phyloP scores from a whole-genome alignment of 768 basidiomycete genomes.

The Suillus placidus region DNA sequence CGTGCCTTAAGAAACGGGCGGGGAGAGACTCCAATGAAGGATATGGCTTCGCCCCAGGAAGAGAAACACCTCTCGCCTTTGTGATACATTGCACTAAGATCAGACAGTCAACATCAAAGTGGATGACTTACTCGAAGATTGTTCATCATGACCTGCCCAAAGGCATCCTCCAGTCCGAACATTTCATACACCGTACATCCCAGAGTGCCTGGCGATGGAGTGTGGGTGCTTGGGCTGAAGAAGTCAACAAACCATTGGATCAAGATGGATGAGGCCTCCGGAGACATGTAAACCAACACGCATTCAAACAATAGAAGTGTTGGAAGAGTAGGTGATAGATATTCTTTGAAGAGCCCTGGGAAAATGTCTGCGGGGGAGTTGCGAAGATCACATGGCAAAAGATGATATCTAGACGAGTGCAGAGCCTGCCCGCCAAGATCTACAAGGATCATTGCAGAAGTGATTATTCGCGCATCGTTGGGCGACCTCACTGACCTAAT shows the following conservation, averaged over 20 bases:
- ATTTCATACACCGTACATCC: conserved; percentile 87
- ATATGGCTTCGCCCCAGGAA: conserved; percentile 76
- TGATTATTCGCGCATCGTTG: conserved; percentile 18
- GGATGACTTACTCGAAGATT: conserved; percentile 69
- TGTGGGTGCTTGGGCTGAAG: conserved; percentile 32
- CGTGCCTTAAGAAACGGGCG: conserved; percentile 57
- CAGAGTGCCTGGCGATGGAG: conserved; percentile 24
- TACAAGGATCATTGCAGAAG: conserved; percentile 51
- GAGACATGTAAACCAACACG: conserved; percentile 85
- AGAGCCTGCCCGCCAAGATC: conserved; percentile 66
- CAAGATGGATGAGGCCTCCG: conserved; percentile 56
- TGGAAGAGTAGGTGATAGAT: conserved; percentile 66
- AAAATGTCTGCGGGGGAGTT: conserved; percentile 53
- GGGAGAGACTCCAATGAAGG: conserved; percentile 55
- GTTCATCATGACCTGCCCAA: conserved; percentile 90
- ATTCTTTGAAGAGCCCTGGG: conserved; percentile 31
- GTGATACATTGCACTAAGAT: background rate
- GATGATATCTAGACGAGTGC: conserved; percentile 59
- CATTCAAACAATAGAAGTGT: conserved; percentile 93
- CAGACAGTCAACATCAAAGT: background rate
- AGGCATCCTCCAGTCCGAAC: conserved; percentile 84
- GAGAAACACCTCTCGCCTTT: conserved; percentile 68
- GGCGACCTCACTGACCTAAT: background rate
- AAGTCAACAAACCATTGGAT: conserved; percentile 74
- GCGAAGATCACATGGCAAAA: conserved; percentile 81